Conservation (phyloP, 23 red algal species). For the Chondrus crispus region DNA sequence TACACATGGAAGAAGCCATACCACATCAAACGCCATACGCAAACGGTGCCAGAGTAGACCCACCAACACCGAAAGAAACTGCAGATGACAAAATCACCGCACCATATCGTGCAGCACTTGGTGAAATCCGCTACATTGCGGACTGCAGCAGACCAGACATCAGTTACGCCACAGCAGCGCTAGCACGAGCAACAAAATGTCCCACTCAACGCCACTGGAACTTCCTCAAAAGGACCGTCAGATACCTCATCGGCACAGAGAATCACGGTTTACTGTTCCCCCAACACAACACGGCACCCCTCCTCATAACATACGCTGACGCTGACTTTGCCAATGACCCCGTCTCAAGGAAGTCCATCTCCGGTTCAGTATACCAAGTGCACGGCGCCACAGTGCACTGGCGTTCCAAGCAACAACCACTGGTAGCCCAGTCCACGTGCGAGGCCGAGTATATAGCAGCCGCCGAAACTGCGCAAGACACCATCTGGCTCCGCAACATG, state of each 20-base stretch:
- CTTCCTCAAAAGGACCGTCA: not conserved
- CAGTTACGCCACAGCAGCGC: not conserved
- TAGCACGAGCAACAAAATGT: not conserved
- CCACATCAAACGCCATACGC: not conserved
- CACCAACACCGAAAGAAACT: not conserved
- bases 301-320: not conserved
- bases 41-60: not conserved
- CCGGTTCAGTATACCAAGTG: not conserved
- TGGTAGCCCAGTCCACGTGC: too few relatives aligned
- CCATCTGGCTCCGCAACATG: too few relatives aligned
- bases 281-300: not conserved
- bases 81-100: not conserved
- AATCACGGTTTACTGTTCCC: not conserved
- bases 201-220: not conserved
- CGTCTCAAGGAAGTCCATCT: not conserved
- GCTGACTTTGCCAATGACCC: not conserved
- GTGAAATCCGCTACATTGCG: not conserved
- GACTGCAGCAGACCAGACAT: not conserved
- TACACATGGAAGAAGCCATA: not conserved
- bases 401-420: not conserved
- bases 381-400: not conserved
- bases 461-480: too few relatives aligned
- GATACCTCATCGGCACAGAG: not conserved
- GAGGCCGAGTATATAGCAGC: too few relatives aligned
- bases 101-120: not conserved